phyloP scores from a whole-genome alignment of 2,329 filamentous ascomycete genomes.

The Drechslera avenae region DNA sequence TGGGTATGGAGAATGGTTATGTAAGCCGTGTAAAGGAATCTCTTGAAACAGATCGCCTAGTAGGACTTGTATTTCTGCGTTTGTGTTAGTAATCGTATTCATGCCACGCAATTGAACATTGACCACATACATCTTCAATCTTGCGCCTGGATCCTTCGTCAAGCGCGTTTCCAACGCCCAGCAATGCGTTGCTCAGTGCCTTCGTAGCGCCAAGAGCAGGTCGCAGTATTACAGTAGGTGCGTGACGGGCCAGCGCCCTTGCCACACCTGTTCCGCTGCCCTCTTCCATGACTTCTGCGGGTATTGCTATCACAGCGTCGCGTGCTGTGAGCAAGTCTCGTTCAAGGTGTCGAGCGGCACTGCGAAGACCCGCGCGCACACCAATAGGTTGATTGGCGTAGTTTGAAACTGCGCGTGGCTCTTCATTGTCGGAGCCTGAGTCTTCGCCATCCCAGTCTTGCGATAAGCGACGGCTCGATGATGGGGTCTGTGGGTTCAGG shows the following conservation, averaged over 20 bases:
- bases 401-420: constrained; percentile 79
- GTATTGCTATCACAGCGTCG: constrained; percentile 93
- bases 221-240: constrained; percentile 90
- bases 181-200: constrained; percentile 83
- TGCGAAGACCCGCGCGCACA: constrained; percentile 82
- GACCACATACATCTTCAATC: constrained; percentile 80
- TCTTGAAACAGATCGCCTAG: background rate
- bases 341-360: constrained; percentile 80
- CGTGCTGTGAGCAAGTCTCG: constrained; percentile 84
- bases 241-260: constrained; percentile 75
- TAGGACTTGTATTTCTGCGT: constrained; percentile 16
- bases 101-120: background rate
- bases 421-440: constrained; percentile 68
- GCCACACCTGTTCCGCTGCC: constrained; percentile 80
- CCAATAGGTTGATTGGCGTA: constrained; percentile 95
- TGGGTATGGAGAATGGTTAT: too few relatives aligned
- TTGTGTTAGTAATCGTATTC: background rate
- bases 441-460: constrained; percentile 59
- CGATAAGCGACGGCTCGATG: constrained; percentile 24
- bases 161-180: constrained; percentile 90
- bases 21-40: too few relatives aligned
- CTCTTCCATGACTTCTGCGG: constrained; percentile 87
- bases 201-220: constrained; percentile 90
- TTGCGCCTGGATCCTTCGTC: constrained; percentile 81
- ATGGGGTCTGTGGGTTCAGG: constrained; percentile 54